A percentile compares a stretch with the other conserved stretches of the same genome.
Conservation (phyloP, 106 monocot genomes). For the Agapanthus africanus region DNA sequence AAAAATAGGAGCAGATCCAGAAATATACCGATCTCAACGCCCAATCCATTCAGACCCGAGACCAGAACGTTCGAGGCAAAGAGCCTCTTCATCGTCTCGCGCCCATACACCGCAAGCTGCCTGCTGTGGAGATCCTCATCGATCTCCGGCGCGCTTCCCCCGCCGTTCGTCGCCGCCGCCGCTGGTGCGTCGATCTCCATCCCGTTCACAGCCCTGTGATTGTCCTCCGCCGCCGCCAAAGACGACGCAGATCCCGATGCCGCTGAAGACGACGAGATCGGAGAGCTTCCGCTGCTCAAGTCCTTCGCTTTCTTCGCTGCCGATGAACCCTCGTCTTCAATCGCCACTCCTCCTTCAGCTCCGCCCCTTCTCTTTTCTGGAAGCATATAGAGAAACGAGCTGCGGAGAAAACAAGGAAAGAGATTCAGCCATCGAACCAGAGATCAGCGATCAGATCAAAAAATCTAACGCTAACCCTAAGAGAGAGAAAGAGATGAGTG, state of each 20-base stretch:
- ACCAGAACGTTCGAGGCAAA: conserved; percentile 66
- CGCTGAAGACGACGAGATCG: conserved; percentile 26
- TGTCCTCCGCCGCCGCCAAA: conserved; percentile 12
- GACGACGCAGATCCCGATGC: too few species aligned
- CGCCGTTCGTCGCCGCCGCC: conserved; percentile 12
- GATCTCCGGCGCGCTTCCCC: conserved; percentile 32
- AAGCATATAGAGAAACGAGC: conserved; percentile 60
- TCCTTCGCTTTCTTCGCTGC: conserved; percentile 27
- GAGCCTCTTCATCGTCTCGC: conserved; percentile 73
- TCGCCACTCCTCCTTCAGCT: conserved; percentile 17
- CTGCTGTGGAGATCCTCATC: conserved; percentile 85
- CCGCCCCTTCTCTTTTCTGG: conserved; percentile 44
- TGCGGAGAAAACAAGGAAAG: conserved; percentile 12
- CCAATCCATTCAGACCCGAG: conserved; percentile 71
- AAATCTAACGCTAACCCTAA: too few species aligned
- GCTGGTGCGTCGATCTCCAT: conserved; percentile 30
- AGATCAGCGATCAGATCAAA: too few species aligned
- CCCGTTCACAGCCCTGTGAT: conserved; percentile 14
- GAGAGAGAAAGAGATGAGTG: too few species aligned
- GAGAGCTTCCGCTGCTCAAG: conserved; percentile 10
- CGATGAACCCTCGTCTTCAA: not conserved
- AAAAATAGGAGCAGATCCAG: not conserved
- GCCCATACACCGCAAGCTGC: conserved; percentile 82
- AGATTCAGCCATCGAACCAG: too few species aligned
- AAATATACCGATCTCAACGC: conserved; percentile 63